These are phyloP conservation scores for Allomyces arbusculus DNA, from an alignment of 192 early-diverging fungal species.

Conservation along the genomic window DNA sequence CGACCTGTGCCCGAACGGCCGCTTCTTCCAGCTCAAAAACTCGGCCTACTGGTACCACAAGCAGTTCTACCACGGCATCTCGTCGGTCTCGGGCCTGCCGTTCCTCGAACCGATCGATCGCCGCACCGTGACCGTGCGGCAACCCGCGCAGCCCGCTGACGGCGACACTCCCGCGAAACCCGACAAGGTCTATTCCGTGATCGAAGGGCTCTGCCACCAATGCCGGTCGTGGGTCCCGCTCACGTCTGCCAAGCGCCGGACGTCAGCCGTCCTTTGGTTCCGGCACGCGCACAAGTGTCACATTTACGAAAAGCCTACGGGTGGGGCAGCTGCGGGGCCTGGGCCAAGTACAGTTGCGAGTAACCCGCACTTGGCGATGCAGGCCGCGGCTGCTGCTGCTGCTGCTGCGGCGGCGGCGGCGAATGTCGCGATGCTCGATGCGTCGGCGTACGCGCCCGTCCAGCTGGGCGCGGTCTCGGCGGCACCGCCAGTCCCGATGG, in stretches of 20 bases:
- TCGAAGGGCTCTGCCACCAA: conserved; percentile 66
- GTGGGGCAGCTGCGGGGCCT: too few species aligned
- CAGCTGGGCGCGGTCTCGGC: too few species aligned
- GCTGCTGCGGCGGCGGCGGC: too few species aligned
- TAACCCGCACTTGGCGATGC: too few species aligned
- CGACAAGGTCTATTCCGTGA: conserved; percentile 5
- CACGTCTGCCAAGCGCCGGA: conserved; percentile 50
- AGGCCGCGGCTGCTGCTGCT: too few species aligned
- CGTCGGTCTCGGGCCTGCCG: conserved; percentile 56
- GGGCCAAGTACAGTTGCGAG: too few species aligned
- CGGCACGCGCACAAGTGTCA: conserved; percentile 54
- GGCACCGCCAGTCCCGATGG: too few species aligned
- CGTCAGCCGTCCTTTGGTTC: conserved; percentile 54
- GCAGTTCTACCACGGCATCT: conserved; percentile 69
- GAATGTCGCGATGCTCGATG: too few species aligned
- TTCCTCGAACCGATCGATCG: conserved; percentile 52
- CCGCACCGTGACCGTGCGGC: conserved; percentile 31
- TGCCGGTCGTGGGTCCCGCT: conserved; percentile 64
- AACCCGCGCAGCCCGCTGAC: conserved; percentile 9
- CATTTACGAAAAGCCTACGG: too few species aligned
- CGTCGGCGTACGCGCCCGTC: too few species aligned
- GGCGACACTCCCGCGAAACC: too few species aligned
- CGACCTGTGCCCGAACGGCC: conserved; percentile 56
- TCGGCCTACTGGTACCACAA: conserved; percentile 81
- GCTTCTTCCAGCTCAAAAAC: conserved; percentile 75